Percentiles rank a stretch among this genome's conserved stretches.
Evolutionary conservation across 2,329 filamentous ascomycete species (phyloP).

Genomic region (Calonectria honghensis): DNA sequence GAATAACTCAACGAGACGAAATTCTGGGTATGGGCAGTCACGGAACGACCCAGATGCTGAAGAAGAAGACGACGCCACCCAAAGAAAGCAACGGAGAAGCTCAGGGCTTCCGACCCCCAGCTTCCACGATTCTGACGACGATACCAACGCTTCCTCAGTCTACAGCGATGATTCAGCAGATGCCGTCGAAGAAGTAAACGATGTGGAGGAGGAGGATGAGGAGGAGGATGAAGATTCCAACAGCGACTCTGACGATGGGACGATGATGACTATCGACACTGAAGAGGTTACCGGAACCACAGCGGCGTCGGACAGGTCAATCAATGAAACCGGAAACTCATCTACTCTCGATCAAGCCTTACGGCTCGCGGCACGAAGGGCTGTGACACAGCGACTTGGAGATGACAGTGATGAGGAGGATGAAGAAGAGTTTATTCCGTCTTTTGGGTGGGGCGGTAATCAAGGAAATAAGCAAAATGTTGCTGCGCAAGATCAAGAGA

Average conservation of each 20-base stretch:
- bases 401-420: conserved; percentile 69
- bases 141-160: conserved; percentile 84
- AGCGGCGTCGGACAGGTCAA: conserved; percentile 74
- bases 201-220: conserved; percentile 66
- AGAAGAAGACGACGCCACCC: conserved; percentile 67
- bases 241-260: conserved; percentile 82
- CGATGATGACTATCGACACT: conserved; percentile 87
- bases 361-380: conserved; percentile 82
- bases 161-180: conserved; percentile 81
- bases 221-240: conserved; percentile 65
- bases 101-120: conserved; percentile 80
- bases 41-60: conserved; percentile 73
- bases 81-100: conserved; percentile 75
- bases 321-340: conserved; percentile 79
- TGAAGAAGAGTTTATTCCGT: conserved; percentile 83
- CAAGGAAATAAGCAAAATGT: conserved; percentile 64
- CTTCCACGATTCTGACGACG: conserved; percentile 79
- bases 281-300: conserved; percentile 85
- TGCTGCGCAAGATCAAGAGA: conserved; percentile 65
- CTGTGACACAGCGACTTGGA: conserved; percentile 83
- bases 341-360: conserved; percentile 86
- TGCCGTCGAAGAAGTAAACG: conserved; percentile 73
- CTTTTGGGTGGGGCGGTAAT: conserved; percentile 85
- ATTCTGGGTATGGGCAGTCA: conserved; percentile 67
- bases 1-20: conserved; percentile 83